A percentile compares a stretch with the other conserved stretches of the same genome.
phyloP scores from a whole-genome alignment of 768 basidiomycete genomes.

The Leucosporidium creatinivorum region DNA sequence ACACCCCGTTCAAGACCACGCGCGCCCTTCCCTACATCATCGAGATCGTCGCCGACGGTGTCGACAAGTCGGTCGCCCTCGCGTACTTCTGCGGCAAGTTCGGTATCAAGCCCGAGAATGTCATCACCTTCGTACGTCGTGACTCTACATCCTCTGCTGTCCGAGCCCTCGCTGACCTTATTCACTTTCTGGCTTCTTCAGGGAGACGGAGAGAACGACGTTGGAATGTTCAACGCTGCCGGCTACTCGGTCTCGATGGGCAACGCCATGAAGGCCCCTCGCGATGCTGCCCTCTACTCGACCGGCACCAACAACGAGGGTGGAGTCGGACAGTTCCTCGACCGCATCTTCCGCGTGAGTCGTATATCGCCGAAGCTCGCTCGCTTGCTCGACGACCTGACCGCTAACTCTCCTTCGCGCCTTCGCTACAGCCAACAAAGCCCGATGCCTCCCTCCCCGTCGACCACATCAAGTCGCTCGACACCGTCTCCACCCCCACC shows the following conservation, averaged over 20 bases:
- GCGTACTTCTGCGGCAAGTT: slow-evolving; percentile 34
- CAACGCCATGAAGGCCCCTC: slow-evolving; percentile 33
- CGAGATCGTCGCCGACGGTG: slow-evolving; percentile 32
- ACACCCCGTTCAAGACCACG: slow-evolving; percentile 31
- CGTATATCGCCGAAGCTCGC: neutral
- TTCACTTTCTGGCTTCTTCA: neutral
- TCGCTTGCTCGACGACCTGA: neutral
- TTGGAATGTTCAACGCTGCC: slow-evolving; percentile 28
- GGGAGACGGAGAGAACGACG: slow-evolving; percentile 34
- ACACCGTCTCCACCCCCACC: neutral
- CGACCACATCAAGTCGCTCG: slow-evolving; percentile 3
- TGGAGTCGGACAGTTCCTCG: slow-evolving; percentile 33
- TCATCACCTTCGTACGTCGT: slow-evolving; percentile 24
- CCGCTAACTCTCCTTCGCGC: neutral
- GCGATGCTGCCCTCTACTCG: slow-evolving; percentile 19
- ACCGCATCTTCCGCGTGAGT: slow-evolving; percentile 28
- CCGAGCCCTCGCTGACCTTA: neutral
- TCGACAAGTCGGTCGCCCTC: slow-evolving; percentile 35
- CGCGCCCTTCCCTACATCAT: slow-evolving; percentile 36
- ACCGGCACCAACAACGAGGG: slow-evolving; percentile 33
- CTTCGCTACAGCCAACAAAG: neutral
- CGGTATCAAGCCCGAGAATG: slow-evolving; percentile 30
- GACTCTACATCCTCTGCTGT: neutral
- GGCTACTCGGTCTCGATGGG: slow-evolving; percentile 30
- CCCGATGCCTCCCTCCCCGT: slow-evolving; percentile 5